Conservation (phyloP, 164 flowering plant species). For the Taxillus chinensis region DNA sequence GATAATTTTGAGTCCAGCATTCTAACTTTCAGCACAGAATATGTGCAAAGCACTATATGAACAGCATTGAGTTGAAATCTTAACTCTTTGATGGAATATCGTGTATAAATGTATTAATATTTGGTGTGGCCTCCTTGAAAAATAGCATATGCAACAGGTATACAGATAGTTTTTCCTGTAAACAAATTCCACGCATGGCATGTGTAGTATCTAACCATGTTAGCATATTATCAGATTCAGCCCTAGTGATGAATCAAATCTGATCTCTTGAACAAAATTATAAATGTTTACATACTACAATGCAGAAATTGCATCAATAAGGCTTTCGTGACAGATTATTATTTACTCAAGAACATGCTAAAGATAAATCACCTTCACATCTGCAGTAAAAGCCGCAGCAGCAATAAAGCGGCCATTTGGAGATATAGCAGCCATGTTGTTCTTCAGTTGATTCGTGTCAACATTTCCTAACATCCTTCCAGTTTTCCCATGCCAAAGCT, state of each 20-base stretch:
- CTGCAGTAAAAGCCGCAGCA: slow-evolving; percentile 99
- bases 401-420: slow-evolving; percentile 98
- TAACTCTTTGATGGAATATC: no score
- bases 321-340: background rate
- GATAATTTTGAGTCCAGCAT: background rate
- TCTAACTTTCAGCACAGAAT: background rate
- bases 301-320: background rate
- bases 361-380: slow-evolving; percentile 66
- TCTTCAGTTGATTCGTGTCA: slow-evolving; percentile 94
- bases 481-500: slow-evolving; percentile 87
- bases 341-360: background rate
- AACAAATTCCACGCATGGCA: no score
- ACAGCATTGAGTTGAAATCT: no score
- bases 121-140: no score
- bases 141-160: no score
- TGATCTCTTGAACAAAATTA: background rate
- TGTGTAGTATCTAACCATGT: no score
- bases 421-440: slow-evolving; percentile 82
- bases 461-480: slow-evolving; percentile 72
- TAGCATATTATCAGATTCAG: background rate
- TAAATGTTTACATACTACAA: no score
- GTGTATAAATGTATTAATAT: no score
- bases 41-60: background rate
- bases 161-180: no score
- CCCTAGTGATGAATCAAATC: no score